A percentile compares a stretch with the other conserved stretches of the same genome.
Evolutionary conservation across 208 protist species (phyloP).

Genomic region (Trypanosoma platydactyli): DNA sequence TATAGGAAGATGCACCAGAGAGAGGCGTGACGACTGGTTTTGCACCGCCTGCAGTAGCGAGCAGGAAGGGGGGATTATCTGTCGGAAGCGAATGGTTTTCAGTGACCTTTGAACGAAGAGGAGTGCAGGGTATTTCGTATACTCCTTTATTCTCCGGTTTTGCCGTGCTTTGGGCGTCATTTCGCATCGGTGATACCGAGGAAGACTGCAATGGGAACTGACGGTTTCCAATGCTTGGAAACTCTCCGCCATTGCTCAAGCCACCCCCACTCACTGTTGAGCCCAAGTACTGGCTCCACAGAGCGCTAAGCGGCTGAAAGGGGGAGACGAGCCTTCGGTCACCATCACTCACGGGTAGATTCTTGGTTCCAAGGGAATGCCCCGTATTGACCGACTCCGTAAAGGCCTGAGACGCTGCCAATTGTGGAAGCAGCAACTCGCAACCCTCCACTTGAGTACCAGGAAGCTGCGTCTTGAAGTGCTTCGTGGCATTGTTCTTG

Average conservation of each 20-base stretch:
- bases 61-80: constrained; percentile 9
- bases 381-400: constrained; percentile 1
- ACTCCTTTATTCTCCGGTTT: constrained; percentile 14
- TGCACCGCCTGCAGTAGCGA: neutral
- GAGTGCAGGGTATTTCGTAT: constrained; percentile 4
- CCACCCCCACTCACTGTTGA: constrained; percentile 2
- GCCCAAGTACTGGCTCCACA: constrained; percentile 45
- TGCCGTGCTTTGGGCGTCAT: constrained; percentile 5
- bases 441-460: neutral
- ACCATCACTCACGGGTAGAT: neutral
- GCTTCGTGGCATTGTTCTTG: neutral
- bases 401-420: neutral
- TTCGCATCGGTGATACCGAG: neutral
- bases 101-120: constrained; percentile 15
- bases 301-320: constrained; percentile 35
- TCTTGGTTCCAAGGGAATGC: constrained; percentile 9
- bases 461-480: neutral
- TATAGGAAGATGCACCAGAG: neutral
- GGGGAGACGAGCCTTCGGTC: neutral
- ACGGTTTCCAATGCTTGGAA: constrained; percentile 20
- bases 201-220: constrained; percentile 7
- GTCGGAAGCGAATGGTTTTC: neutral
- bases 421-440: neutral
- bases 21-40: constrained; percentile 3
- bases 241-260: neutral